Conservation (phyloP, 306 rosid genomes). For the Rosa chinensis region DNA sequence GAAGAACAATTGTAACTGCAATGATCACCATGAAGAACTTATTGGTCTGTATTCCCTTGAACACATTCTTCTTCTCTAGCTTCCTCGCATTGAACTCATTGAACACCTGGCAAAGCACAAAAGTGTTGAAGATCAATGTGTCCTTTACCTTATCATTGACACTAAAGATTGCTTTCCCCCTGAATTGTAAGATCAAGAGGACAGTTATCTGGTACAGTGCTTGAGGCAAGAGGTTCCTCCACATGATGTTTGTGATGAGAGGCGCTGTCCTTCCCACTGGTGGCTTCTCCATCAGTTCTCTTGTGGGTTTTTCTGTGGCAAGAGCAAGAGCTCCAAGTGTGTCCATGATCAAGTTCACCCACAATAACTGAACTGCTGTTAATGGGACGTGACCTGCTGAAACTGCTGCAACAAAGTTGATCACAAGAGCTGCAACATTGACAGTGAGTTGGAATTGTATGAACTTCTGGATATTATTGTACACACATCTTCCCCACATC, state of each 20-base stretch:
- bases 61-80: conserved; percentile 39
- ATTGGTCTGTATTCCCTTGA: conserved; percentile 38
- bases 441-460: conserved; percentile 50
- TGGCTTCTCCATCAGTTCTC: conserved; percentile 30
- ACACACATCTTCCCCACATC: conserved; percentile 44
- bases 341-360: conserved; percentile 46
- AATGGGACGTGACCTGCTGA: conserved; percentile 33
- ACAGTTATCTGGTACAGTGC: conserved; percentile 33
- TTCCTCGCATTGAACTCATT: conserved; percentile 46
- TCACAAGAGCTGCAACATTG: conserved; percentile 31
- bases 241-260: conserved; percentile 43
- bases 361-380: conserved; percentile 31
- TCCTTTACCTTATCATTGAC: conserved; percentile 31
- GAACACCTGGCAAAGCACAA: conserved; percentile 42
- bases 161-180: conserved; percentile 24
- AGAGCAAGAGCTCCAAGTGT: conserved; percentile 40
- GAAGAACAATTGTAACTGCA: conserved; percentile 31
- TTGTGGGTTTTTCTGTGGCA: conserved; percentile 39
- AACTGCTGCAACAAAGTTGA: conserved; percentile 40
- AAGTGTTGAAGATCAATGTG: conserved; percentile 40
- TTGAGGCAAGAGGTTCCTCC: conserved; percentile 40
- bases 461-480: conserved; percentile 40
- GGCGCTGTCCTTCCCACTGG: conserved; percentile 35
- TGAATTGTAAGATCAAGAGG: conserved; percentile 29
- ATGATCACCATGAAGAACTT: conserved; percentile 36